Conservation (phyloP, 2,329 filamentous ascomycete species). For the Penicillium thymicola region DNA sequence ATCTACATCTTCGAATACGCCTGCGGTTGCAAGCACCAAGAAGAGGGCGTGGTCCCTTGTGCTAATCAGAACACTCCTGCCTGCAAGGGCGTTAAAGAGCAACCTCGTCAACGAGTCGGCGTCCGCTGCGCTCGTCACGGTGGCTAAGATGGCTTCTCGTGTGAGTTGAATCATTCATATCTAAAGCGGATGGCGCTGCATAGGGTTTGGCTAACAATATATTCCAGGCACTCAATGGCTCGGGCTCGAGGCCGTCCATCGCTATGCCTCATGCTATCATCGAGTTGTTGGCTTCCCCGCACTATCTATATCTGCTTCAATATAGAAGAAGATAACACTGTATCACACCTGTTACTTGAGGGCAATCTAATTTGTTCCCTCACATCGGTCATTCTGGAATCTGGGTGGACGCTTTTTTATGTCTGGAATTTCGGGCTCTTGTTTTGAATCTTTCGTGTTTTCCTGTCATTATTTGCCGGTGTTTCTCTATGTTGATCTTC, state of each 20-base stretch:
- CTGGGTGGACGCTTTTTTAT: not conserved
- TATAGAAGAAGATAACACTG: not conserved
- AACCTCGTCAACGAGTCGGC: conserved; percentile 31
- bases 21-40: conserved; percentile 35
- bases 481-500: not conserved
- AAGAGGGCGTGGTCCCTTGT: conserved; percentile 36
- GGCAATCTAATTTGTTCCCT: not conserved
- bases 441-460: not conserved
- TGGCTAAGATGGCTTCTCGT: not conserved
- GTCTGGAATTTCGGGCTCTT: not conserved
- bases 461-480: not conserved
- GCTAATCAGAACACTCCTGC: conserved; percentile 31
- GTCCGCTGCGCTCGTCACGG: conserved; percentile 34
- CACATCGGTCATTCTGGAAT: not conserved
- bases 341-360: conserved; percentile 1
- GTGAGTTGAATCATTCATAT: not conserved
- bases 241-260: not conserved
- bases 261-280: not conserved
- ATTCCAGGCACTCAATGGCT: not conserved
- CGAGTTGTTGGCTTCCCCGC: not conserved
- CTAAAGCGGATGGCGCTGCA: conserved; percentile 1
- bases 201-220: conserved; percentile 7
- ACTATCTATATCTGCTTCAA: not conserved
- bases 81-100: conserved; percentile 33
- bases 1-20: conserved; percentile 38